Evolutionary conservation across 139 green algal species (phyloP).

Genomic region (Chlorella sp.): DNA sequence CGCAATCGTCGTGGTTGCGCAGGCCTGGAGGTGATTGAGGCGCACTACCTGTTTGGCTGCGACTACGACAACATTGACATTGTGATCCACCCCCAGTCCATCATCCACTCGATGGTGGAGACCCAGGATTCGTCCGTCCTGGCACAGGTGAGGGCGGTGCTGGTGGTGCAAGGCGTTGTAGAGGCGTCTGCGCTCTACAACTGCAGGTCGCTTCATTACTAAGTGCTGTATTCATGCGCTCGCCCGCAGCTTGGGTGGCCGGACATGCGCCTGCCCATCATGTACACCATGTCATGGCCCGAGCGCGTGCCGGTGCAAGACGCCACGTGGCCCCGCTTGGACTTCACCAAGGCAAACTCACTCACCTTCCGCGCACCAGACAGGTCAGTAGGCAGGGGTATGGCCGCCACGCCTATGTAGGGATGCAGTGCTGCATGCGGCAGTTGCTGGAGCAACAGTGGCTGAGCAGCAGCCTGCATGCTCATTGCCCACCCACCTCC

Average conservation of each 20-base stretch:
- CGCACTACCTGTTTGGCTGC: conserved; percentile 97
- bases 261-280: conserved; percentile 98
- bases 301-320: conserved; percentile 71
- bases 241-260: conserved; percentile 87
- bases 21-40: conserved; percentile 39
- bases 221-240: not conserved
- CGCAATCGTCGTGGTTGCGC: no score
- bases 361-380: conserved; percentile 85
- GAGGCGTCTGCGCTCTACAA: no score
- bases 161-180: no score
- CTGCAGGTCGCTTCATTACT: no score
- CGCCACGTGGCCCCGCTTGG: conserved; percentile 86
- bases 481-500: no score
- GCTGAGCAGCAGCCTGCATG: no score
- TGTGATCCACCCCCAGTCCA: conserved; percentile 98
- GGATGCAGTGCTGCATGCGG: no score
- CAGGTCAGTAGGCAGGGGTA: conserved; percentile 1
- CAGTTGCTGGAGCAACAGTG: no score
- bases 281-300: conserved; percentile 98
- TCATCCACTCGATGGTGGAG: conserved; percentile 99
- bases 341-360: conserved; percentile 89
- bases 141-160: conserved; percentile 77
- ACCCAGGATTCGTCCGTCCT: conserved; percentile 91
- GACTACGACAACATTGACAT: conserved; percentile 99
- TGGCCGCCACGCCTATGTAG: no score